Base-by-base conservation (phyloP, 2,329 filamentous ascomycete genomes). In the Dothistroma pini region DNA sequence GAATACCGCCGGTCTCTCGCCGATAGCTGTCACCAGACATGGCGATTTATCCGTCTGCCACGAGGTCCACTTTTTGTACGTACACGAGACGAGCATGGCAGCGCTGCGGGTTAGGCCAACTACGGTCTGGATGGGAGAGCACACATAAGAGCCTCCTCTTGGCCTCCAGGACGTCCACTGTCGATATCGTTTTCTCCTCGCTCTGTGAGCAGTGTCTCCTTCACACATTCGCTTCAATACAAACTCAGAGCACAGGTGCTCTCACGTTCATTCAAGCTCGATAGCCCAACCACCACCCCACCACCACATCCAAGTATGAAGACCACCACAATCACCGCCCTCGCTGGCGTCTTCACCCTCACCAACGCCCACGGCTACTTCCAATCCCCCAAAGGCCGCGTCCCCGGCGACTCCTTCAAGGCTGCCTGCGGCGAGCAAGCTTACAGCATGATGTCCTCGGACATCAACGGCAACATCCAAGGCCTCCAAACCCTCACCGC, bases 401-500 rank as follows among this genome's bases (percentile, higher is more conserved):
- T 78, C 67, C 80, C 83, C 21, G 83, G 83, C 53, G 32, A 73
- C 50, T 81, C 81, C 21, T 82, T 84, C 77, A 69, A 76, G 63
- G 71, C 77, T 14, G 79, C 81, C 58, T 86, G 84, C 66, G 83
- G 84, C 58, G 69, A 79, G 63, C 82, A 84, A 72, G 78, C 84
- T 68, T 79, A 77, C 74, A 78, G 78, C 76, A 82, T 81, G 74
- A 80, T 83, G 74, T 64, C 66, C 38, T 76, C 80, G 16, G 83
- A 85, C 77, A 77, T 79, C 71, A 82, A 81, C 72, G 82, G 82
- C 67, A 86, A 85, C 72, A 74, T 86, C 65, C 83, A 86, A 72
- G 79, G 79, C 60, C 76, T 83, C 65, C 75, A 83, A 49, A 81
- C 84, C 70, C 75, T 81, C 54, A 80, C 78, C 35, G 60, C 62